Conservation (phyloP, 331 rosid genomes). For the Erythrophleum ivorense region DNA sequence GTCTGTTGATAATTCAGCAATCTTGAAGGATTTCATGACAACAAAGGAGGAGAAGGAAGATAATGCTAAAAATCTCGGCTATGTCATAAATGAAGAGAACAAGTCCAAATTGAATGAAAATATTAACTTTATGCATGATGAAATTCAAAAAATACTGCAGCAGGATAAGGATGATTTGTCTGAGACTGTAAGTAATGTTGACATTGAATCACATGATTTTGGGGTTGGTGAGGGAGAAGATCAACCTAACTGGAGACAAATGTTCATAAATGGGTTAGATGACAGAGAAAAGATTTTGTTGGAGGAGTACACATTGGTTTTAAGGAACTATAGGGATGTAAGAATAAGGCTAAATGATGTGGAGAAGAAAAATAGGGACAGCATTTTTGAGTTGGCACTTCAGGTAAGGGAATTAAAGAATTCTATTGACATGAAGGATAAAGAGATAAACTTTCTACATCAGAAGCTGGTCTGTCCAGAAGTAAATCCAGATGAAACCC, state of each 20-base stretch:
- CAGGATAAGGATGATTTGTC: conserved; percentile 46
- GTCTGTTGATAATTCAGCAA: conserved; percentile 28
- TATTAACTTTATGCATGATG: conserved; percentile 8
- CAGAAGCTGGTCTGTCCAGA: conserved; percentile 50
- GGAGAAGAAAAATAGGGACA: conserved; percentile 78
- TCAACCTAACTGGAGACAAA: conserved; percentile 67
- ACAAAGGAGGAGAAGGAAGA: conserved; percentile 34
- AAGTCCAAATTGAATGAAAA: conserved; percentile 24
- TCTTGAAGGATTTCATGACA: background rate
- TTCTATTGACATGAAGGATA: conserved; percentile 57
- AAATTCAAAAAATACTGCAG: conserved; percentile 37
- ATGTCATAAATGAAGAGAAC: conserved; percentile 32
- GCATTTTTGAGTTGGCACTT: conserved; percentile 74
- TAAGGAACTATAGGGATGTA: conserved; percentile 75
- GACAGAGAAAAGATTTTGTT: conserved; percentile 82
- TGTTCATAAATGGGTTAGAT: conserved; percentile 74
- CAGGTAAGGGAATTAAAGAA: conserved; percentile 77
- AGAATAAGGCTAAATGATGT: conserved; percentile 67
- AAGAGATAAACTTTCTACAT: conserved; percentile 61
- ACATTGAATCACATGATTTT: conserved; percentile 46
- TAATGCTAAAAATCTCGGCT: background rate
- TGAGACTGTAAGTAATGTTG: conserved; percentile 45
- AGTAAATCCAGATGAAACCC: conserved; percentile 54
- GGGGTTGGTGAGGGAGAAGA: conserved; percentile 48
- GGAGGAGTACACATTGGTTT: conserved; percentile 87